Percentiles rank a stretch among this genome's conserved stretches.
Conservation (phyloP, 768 basidiomycete genomes). For the Daedaleopsis nitida region DNA sequence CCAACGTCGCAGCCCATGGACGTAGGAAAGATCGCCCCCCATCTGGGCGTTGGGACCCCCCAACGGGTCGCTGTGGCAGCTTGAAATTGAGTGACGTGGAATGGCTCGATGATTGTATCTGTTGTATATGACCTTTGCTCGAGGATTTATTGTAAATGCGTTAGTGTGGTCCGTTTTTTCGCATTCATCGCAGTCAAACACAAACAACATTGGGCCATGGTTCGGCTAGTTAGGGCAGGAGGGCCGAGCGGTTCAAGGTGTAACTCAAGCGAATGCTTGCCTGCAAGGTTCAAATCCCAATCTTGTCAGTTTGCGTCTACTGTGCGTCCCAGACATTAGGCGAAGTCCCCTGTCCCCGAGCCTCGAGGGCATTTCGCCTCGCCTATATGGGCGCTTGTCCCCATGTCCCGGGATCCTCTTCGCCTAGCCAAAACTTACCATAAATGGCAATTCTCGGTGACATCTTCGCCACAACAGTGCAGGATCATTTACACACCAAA, state of each 20-base stretch:
- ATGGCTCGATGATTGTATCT: not conserved
- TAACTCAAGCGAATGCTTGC: constrained; percentile 52
- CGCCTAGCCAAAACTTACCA: no score
- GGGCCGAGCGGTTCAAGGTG: constrained; percentile 67
- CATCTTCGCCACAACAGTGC: no score
- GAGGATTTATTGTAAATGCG: no score
- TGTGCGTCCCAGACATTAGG: no score
- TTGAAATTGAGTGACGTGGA: constrained; percentile 6
- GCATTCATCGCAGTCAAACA: no score
- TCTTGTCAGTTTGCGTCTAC: constrained; percentile 25
- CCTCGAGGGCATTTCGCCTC: not conserved
- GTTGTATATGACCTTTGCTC: not conserved
- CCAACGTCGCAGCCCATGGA: constrained; percentile 21
- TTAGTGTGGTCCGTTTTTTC: no score
- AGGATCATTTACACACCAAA: no score
- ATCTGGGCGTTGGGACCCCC: constrained; percentile 11
- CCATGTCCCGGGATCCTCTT: no score
- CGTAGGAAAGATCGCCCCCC: constrained; percentile 24
- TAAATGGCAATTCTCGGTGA: no score
- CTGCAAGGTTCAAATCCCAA: constrained; percentile 31
- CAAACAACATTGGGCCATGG: no score
- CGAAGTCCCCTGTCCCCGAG: no score
- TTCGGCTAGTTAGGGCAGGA: constrained; percentile 49
- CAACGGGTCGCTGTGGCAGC: constrained; percentile 31
- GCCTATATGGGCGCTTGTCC: no score